These are phyloP conservation scores for Penicillium pulvis DNA, from an alignment of 495 filamentous ascomycete genomes.

Conservation along the genomic window DNA sequence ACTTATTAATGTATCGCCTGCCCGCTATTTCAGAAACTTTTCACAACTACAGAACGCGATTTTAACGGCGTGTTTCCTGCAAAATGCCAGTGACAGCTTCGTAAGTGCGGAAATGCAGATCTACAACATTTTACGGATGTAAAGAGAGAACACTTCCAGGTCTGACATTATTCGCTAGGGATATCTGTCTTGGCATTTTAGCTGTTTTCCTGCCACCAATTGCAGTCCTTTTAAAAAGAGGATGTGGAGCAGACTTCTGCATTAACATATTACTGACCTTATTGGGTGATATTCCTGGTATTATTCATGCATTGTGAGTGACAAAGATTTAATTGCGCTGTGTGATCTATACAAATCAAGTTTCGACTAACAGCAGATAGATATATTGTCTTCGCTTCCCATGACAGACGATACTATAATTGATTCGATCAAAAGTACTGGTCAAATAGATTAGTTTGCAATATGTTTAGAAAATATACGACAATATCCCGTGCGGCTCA, in stretches of 20 bases:
- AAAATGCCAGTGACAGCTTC: no score
- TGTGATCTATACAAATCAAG: background rate
- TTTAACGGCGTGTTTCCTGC: no score
- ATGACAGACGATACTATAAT: background rate
- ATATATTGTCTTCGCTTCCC: background rate
- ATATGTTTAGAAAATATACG: background rate
- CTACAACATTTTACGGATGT: no score
- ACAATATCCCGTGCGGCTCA: background rate
- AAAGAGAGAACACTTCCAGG: no score
- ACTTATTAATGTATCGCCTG: no score
- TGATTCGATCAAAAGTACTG: background rate
- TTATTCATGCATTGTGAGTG: conserved; percentile 1
- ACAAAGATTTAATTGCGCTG: background rate
- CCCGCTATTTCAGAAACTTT: no score
- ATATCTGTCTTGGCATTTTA: background rate
- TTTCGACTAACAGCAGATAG: background rate
- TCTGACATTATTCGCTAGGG: background rate
- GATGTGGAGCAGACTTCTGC: background rate
- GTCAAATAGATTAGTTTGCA: background rate
- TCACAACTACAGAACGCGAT: no score
- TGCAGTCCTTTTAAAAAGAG: background rate
- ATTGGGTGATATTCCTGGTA: background rate
- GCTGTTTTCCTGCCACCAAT: background rate
- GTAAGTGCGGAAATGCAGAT: no score
- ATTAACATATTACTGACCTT: background rate